Conservation (phyloP, 2,329 filamentous ascomycete genomes). For the Colletotrichum sidae region DNA sequence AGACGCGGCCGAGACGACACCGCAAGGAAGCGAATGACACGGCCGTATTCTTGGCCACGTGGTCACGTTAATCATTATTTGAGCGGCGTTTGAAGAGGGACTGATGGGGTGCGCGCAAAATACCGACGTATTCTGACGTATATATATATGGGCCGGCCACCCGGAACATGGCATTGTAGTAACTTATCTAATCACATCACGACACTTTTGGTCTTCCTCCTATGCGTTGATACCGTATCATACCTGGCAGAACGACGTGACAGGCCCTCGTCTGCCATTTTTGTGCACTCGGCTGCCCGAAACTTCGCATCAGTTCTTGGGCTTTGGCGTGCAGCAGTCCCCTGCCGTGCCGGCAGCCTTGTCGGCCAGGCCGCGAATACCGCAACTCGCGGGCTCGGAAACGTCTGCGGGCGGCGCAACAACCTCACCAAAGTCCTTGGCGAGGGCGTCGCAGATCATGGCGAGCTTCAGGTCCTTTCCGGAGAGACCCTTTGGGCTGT, state of each 20-base stretch:
- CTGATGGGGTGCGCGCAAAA: slow-evolving; percentile 26
- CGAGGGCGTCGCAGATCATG: slow-evolving; percentile 69
- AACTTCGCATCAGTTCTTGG: slow-evolving; percentile 50
- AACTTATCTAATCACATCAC: slow-evolving; percentile 35
- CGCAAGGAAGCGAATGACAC: slow-evolving; percentile 31
- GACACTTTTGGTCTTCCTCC: not conserved
- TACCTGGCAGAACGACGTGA: not conserved
- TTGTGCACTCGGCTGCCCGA: too few species aligned
- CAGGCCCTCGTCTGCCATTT: too few species aligned
- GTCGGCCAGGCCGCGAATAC: slow-evolving; percentile 58
- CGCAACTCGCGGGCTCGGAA: slow-evolving; percentile 46
- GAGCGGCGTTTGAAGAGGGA: slow-evolving; percentile 37
- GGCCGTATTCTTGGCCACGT: slow-evolving; percentile 13
- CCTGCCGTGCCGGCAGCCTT: slow-evolving; percentile 58
- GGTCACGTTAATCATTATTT: slow-evolving; percentile 37
- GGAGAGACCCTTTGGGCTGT: slow-evolving; percentile 74
- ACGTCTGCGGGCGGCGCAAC: slow-evolving; percentile 39
- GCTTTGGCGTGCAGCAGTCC: slow-evolving; percentile 64
- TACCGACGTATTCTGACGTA: slow-evolving; percentile 30
- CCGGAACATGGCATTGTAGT: slow-evolving; percentile 35
- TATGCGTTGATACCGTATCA: not conserved
- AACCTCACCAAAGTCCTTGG: slow-evolving; percentile 67
- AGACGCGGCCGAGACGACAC: slow-evolving; percentile 25
- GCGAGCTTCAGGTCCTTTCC: slow-evolving; percentile 73
- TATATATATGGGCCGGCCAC: slow-evolving; percentile 35